Evolutionary conservation across 2,329 filamentous ascomycete genomes (phyloP).

Genomic region (Ceratocystis lukuohia): DNA sequence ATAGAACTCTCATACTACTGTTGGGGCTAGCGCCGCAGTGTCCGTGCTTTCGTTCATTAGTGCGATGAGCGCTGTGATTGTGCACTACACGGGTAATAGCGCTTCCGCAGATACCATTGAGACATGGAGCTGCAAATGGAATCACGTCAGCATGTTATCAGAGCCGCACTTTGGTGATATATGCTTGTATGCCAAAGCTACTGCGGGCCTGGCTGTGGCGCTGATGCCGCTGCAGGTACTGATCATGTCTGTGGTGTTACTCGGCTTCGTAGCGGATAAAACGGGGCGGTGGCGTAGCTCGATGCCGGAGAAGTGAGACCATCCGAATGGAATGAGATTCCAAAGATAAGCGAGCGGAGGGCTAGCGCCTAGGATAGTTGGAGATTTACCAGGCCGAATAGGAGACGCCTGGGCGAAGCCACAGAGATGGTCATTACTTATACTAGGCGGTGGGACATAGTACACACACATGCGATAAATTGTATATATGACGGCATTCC

Average conservation of each 20-base stretch:
- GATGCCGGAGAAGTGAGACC: background rate
- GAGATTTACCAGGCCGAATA: background rate
- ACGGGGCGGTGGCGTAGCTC: background rate
- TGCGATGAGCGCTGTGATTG: constrained; percentile 36
- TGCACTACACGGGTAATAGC: constrained; percentile 10
- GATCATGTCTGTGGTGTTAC: constrained; percentile 34
- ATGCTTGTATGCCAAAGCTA: constrained; percentile 43
- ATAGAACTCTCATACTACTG: constrained; percentile 15
- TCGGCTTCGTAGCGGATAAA: constrained; percentile 22
- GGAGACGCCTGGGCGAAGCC: background rate
- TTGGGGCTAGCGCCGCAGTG: constrained; percentile 28
- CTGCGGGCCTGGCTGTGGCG: constrained; percentile 40
- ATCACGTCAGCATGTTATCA: constrained; percentile 36
- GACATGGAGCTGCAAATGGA: constrained; percentile 52
- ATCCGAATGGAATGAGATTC: no score
- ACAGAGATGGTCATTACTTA: no score
- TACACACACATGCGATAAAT: background rate
- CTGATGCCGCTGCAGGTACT: constrained; percentile 43
- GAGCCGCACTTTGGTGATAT: constrained; percentile 43
- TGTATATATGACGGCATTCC: background rate
- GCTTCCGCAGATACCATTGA: constrained; percentile 32
- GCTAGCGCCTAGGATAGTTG: background rate
- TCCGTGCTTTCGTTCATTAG: constrained; percentile 46
- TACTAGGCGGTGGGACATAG: no score
- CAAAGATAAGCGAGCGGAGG: background rate